Base-by-base conservation (phyloP, 306 rosid species). In the Fragaria vesca region DNA sequence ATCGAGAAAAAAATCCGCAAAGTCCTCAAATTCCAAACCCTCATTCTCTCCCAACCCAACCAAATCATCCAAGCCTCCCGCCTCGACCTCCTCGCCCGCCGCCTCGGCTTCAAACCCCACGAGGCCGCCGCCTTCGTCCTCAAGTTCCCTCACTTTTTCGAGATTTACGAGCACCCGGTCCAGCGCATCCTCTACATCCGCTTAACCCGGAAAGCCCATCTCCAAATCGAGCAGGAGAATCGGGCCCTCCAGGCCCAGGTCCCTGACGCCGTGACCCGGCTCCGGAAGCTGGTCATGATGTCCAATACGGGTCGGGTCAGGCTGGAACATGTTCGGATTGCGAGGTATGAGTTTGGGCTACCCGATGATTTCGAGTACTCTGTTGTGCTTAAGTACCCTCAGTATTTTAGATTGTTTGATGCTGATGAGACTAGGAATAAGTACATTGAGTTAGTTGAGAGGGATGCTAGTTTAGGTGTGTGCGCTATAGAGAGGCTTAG, bases 311-410 rank as follows among this genome's bases (percentile, higher is more conserved):
- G 76, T 30, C 80, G 97, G 70, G 80, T 94, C 20, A 91, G 98
- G 38, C 90, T 94, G 6, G 95, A 95, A 76, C 98, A 95, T 47
- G 88, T 95, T 47, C 82, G 97, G 18, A 86, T 95, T 32, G 97
- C 97, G 0, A 85, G 98, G 57, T 57, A 85, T 2, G 93, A 86
- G 0, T 68, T 89, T 3, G 98, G 97, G 2, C 67, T 95, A 66
- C 97, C 97, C 0, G 97, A 89, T 18, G 98, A 95, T 46, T 95
- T 95, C 1, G 98, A 95, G 38, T 71, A 75, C 74, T 94, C 97
- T 71, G 92, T 94, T 62, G 76, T 92, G 83, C 83, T 92, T 47
- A 85, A 86, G 65, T 69, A 89, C 82, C 97, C 98, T 6, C 77
- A 86, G 26, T 92, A 68, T 68, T 94, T 94, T 72, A 83, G 90